phyloP scores from a whole-genome alignment of 139 green algal species.

The Chlorella sorokiniana region DNA sequence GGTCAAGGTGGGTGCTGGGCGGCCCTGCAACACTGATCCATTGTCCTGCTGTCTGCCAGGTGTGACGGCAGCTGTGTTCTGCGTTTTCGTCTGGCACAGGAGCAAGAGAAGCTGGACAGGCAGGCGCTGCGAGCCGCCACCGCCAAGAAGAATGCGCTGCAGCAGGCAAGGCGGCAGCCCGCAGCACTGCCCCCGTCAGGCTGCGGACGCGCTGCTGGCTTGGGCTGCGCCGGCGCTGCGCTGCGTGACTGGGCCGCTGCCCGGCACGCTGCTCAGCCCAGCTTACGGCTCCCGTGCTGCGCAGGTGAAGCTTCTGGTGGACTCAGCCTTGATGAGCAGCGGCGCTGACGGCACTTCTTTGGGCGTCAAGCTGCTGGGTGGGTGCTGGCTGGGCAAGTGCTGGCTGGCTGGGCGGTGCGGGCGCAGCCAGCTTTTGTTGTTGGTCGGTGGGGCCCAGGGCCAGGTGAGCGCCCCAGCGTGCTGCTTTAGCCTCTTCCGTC shows the following conservation, averaged over 20 bases:
- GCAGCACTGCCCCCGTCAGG: neutral
- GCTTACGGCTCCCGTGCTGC: too few species aligned
- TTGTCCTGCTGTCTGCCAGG: too few species aligned
- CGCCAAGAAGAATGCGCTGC: slow-evolving; percentile 1
- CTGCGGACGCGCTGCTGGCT: neutral
- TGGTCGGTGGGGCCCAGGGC: too few species aligned
- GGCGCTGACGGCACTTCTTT: neutral
- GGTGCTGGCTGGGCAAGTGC: neutral
- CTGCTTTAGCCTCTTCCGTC: neutral
- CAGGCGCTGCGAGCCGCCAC: neutral
- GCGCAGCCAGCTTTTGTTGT: too few species aligned
- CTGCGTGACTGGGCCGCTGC: too few species aligned
- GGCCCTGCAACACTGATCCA: too few species aligned
- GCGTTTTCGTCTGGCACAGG: neutral
- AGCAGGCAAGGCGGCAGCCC: neutral
- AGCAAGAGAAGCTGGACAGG: neutral
- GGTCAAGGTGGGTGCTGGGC: neutral
- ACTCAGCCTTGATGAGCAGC: neutral
- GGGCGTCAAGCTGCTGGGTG: slow-evolving; percentile 15
- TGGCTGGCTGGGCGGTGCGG: too few species aligned
- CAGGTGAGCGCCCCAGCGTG: too few species aligned
- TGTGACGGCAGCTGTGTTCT: neutral
- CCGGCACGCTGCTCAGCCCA: too few species aligned
- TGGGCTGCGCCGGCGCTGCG: neutral
- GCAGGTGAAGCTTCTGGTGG: neutral